Evolutionary conservation across 2,329 filamentous ascomycete species (phyloP), one percentile per base, ranked within the genome.

Genomic region (Ascochyta lentis): DNA sequence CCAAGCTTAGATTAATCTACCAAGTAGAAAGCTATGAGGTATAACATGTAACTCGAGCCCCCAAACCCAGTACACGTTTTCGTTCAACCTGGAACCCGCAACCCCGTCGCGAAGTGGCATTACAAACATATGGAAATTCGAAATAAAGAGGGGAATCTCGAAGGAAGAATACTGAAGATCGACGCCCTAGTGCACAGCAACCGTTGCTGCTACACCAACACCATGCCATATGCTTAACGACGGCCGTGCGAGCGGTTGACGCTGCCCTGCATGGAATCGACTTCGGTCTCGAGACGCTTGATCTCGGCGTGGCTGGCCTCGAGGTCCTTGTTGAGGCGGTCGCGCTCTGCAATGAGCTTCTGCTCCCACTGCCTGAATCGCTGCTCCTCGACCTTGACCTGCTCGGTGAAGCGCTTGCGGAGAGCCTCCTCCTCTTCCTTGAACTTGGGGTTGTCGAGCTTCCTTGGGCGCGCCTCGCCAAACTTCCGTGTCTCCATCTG

Each of bases 401-500:
- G 95, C 83, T 99, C 95, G 69, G 95, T 99, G 82, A 99, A 99
- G 70, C 96, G 88, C 88, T 99, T 99, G 81, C 95, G 89, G 65
- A 99, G 88, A 60, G 91, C 91, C 85, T 99, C 95, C 77, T 99
- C 95, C 81, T 99, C 95, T 79, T 99, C 95, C 87, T 99, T 99
- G 87, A 98, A 99, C 85, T 99, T 99, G 81, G 95, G 95, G 85
- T 99, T 99, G 83, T 99, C 95, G 71, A 99, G 85, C 87, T 99
- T 99, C 80, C 94, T 86, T 69, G 95, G 95, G 67, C 94, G 89
- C 57, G 93, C 94, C 83, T 99, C 96, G 80, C 95, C 95, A 70
- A 99, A 98, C 82, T 99, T 99, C 81, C 95, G 88, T 46, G 95
- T 99, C 85, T 99, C 95, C 95, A 99, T 99, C 82, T 99, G 96